A percentile compares a stretch with the other conserved stretches of the same genome.
Evolutionary conservation across 1,284 basidiomycete species (phyloP).

Genomic region (Tetrapyrgos nigripes): DNA sequence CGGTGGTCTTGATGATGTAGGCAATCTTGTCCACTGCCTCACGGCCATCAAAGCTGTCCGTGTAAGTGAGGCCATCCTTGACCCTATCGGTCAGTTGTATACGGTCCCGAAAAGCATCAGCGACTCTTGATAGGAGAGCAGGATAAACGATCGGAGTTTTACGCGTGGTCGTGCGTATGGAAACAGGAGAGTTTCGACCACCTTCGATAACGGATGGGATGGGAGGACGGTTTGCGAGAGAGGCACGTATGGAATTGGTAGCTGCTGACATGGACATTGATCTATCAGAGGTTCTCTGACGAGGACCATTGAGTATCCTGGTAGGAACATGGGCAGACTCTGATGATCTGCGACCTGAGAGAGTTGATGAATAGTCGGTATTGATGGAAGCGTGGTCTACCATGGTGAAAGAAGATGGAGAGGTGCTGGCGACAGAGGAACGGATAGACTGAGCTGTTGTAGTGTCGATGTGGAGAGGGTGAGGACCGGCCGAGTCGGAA

Average conservation of each 20-base stretch:
- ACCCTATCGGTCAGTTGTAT: constrained; percentile 80
- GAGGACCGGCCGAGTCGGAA: constrained; percentile 17
- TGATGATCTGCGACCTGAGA: constrained; percentile 53
- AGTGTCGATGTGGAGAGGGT: constrained; percentile 46
- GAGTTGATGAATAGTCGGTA: constrained; percentile 23
- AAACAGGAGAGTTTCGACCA: constrained; percentile 56
- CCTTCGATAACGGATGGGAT: constrained; percentile 43
- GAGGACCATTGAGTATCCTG: constrained; percentile 39
- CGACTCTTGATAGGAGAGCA: constrained; percentile 92
- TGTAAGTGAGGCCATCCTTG: constrained; percentile 97
- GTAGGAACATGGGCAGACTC: constrained; percentile 60
- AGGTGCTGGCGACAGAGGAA: constrained; percentile 50
- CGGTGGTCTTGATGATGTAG: constrained; percentile 98
- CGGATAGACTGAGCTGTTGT: constrained; percentile 37
- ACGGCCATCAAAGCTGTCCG: constrained; percentile 95
- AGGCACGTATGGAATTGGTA: constrained; percentile 47
- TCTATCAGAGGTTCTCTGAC: constrained; percentile 67
- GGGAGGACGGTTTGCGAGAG: constrained; percentile 44
- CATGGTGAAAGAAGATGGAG: constrained; percentile 60
- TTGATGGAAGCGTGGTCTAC: constrained; percentile 44
- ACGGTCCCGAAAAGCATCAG: constrained; percentile 90
- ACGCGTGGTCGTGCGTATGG: constrained; percentile 43
- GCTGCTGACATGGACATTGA: constrained; percentile 77
- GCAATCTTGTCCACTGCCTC: constrained; percentile 97
- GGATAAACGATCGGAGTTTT: constrained; percentile 90